These are phyloP conservation scores for Acacia concinna DNA, from an alignment of 331 rosid species.

Conservation along the genomic window DNA sequence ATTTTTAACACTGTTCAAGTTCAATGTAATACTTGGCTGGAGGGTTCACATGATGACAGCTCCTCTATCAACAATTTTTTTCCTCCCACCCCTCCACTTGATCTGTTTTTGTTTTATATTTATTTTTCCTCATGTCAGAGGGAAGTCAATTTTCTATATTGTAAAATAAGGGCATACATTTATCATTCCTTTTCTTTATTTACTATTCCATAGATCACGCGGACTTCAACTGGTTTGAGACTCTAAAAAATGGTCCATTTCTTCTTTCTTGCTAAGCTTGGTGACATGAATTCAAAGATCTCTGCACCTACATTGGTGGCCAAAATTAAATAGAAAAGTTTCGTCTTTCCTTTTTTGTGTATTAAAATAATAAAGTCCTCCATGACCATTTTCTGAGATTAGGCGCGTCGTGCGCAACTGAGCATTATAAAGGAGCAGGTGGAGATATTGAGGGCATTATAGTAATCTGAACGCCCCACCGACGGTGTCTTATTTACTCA, in stretches of 20 bases:
- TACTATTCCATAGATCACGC: neutral
- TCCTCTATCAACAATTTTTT: neutral
- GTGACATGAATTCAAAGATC: neutral
- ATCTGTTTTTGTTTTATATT: neutral
- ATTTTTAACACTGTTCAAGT: neutral
- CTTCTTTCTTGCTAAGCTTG: neutral
- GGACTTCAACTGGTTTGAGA: neutral
- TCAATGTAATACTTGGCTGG: neutral
- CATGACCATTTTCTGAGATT: neutral
- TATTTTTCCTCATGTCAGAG: neutral
- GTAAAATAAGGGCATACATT: neutral
- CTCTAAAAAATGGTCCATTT: neutral
- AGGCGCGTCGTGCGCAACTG: neutral
- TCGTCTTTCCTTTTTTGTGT: neutral
- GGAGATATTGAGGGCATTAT: neutral
- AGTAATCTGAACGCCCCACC: slow-evolving; percentile 16
- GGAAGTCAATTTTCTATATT: neutral
- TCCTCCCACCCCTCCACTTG: neutral
- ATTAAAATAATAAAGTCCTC: neutral
- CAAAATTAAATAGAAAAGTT: neutral
- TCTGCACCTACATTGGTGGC: neutral
- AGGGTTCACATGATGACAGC: neutral
- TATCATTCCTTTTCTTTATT: neutral
- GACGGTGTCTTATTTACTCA: neutral
- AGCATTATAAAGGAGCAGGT: neutral